phyloP scores from a whole-genome alignment of 2,329 filamentous ascomycete genomes.

The Colletotrichum nymphaeae region DNA sequence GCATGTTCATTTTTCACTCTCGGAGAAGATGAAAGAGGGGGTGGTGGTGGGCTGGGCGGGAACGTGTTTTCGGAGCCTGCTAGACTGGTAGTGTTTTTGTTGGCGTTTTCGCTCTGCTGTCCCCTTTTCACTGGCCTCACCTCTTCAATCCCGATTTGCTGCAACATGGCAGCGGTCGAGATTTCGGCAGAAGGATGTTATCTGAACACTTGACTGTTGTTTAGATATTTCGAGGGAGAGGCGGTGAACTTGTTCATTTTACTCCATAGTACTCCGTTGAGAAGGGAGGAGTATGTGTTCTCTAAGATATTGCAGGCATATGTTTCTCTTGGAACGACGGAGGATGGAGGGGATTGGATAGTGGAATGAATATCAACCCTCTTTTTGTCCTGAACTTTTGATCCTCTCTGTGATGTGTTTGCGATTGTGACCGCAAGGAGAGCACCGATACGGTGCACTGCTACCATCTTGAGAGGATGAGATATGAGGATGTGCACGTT shows the following conservation, averaged over 20 bases:
- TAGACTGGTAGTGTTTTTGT: neutral
- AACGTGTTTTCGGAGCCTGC: neutral
- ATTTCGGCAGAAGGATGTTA: too few relatives aligned
- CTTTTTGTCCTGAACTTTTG: neutral
- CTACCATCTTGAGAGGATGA: too few relatives aligned
- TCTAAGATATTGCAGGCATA: conserved; percentile 23
- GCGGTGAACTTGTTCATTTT: too few relatives aligned
- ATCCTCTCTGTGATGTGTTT: too few relatives aligned
- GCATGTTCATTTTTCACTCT: neutral
- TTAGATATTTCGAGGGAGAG: too few relatives aligned
- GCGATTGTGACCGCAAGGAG: too few relatives aligned
- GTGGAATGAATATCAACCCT: conserved; percentile 22
- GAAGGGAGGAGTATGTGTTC: neutral
- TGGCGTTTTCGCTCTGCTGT: neutral
- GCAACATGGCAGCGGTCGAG: neutral
- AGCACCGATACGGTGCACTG: too few relatives aligned
- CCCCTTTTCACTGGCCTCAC: neutral
- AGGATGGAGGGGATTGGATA: neutral
- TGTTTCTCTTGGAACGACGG: neutral
- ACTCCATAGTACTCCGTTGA: neutral
- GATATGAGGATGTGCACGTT: too few relatives aligned
- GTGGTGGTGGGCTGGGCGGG: neutral
- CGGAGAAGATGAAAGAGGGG: neutral
- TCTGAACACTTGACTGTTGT: neutral
- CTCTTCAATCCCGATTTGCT: neutral